Percentiles rank a stretch among this genome's conserved stretches.
These are phyloP conservation scores for Carex myosuroides DNA, from an alignment of 176 grass and related monocot species.

Conservation along the genomic window DNA sequence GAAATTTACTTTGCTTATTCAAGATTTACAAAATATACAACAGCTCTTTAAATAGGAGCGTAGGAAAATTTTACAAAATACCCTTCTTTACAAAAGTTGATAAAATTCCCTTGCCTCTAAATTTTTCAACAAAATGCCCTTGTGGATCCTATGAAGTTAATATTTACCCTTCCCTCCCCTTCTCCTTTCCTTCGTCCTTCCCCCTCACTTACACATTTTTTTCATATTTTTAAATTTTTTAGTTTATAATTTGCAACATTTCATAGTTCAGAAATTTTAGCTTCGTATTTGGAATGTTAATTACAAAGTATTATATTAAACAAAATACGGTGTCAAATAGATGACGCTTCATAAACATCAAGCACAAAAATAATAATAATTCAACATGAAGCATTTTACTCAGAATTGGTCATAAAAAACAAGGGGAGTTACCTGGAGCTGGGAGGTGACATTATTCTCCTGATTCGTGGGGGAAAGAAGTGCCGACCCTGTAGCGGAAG, in stretches of 20 bases:
- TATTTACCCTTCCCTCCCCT: too few relatives aligned
- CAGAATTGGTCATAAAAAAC: neutral
- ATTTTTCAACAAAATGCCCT: too few relatives aligned
- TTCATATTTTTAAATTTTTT: too few relatives aligned
- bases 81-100: too few relatives aligned
- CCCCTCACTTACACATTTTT: too few relatives aligned
- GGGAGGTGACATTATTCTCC: constrained; percentile 56
- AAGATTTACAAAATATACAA: neutral
- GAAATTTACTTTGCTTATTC: neutral
- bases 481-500: constrained; percentile 33
- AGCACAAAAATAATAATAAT: neutral
- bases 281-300: too few relatives aligned
- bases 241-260: too few relatives aligned
- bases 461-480: constrained; percentile 72
- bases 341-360: neutral
- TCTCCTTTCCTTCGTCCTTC: too few relatives aligned
- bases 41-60: neutral
- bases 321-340: neutral
- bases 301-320: neutral
- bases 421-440: constrained; percentile 39
- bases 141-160: too few relatives aligned
- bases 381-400: neutral
- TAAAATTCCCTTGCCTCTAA: too few relatives aligned
- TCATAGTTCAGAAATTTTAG: too few relatives aligned
- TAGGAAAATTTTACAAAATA: neutral